Evolutionary conservation across 2,329 filamentous ascomycete species (phyloP), one percentile per base, ranked within the genome.

Genomic region (Aureobasidium leucospermi): DNA sequence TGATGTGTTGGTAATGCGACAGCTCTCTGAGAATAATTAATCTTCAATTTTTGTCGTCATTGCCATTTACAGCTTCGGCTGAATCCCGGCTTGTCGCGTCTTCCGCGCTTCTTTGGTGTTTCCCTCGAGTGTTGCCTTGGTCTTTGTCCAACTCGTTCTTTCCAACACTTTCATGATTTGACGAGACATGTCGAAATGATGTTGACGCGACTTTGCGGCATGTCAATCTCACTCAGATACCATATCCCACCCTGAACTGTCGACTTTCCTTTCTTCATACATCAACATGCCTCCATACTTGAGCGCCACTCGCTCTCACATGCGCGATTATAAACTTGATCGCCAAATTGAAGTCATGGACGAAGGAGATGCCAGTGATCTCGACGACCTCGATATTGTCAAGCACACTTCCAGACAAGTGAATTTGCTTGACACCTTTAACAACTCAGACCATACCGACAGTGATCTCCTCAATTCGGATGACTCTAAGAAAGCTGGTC

Each of bases 331-430:
- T 41, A 10, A n/a, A 39, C 32, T 59, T 10, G 39, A 45, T 28
- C 46, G 47, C 5, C 28, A 51, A 7, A 51, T 59, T 3, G 58
- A 59, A 47, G 10, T 36, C 11, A 16, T 59, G 16, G 52, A 46
- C 13, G 59, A 58, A 28, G 52, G 52, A 6, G 59, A 58, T 29
- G 39, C 28, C 16, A 52, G 53, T 16, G 59, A 61, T n/a, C 2
- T 34, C 6, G 38, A 31, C 19, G 45, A 61, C 9, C 45, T 61
- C 31, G 59, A 61, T 8, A 61, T 61, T n/a, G 59, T 58, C 52
- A 51, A 49, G 32, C 31, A 46, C 4, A 49, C 59, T 15, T 29
- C 43, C 15, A 58, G 6, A 52, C 39, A 51, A 49, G 52, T 61
- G 13, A 49, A 46, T 23, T 13, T 59, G 15, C 38, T 59, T 9